phyloP scores from a whole-genome alignment of 306 rosid species.

The Alnus rubra region DNA sequence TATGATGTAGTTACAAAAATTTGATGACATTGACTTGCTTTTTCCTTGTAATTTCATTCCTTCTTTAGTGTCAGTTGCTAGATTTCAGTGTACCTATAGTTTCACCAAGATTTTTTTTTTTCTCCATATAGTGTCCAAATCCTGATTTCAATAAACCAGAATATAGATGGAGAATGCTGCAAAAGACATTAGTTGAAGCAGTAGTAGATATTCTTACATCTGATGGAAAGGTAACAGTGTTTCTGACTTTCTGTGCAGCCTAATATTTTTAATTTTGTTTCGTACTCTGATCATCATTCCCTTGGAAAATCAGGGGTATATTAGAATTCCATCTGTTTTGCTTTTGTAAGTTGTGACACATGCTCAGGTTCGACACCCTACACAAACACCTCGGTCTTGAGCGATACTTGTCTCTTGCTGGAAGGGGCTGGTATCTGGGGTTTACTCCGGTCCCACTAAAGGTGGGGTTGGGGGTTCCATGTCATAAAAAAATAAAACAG shows the following conservation, averaged over 20 bases:
- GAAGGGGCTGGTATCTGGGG: too few species aligned
- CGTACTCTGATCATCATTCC: neutral
- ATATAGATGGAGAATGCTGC: conserved; percentile 94
- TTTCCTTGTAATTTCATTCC: conserved; percentile 2
- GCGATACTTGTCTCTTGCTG: too few species aligned
- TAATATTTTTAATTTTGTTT: neutral
- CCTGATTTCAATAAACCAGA: conserved; percentile 88
- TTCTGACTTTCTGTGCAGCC: conserved; percentile 9
- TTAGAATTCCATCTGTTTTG: neutral
- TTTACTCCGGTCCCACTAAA: too few species aligned
- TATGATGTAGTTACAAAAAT: conserved; percentile 3
- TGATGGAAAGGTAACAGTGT: conserved; percentile 64
- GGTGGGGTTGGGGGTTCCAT: too few species aligned
- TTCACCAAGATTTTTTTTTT: neutral
- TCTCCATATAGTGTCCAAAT: conserved; percentile 67
- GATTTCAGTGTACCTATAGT: conserved; percentile 2
- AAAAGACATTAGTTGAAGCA: conserved; percentile 76
- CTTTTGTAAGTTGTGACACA: neutral
- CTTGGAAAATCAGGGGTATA: conserved; percentile 6
- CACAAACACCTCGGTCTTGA: too few species aligned
- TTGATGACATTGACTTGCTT: neutral
- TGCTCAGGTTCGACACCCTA: too few species aligned
- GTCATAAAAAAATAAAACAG: too few species aligned
- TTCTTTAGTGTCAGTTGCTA: conserved; percentile 1
- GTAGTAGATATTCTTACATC: conserved; percentile 59